These are phyloP conservation scores for Schrenkiella parvula DNA, from an alignment of 345 rosid species.

Conservation along the genomic window DNA sequence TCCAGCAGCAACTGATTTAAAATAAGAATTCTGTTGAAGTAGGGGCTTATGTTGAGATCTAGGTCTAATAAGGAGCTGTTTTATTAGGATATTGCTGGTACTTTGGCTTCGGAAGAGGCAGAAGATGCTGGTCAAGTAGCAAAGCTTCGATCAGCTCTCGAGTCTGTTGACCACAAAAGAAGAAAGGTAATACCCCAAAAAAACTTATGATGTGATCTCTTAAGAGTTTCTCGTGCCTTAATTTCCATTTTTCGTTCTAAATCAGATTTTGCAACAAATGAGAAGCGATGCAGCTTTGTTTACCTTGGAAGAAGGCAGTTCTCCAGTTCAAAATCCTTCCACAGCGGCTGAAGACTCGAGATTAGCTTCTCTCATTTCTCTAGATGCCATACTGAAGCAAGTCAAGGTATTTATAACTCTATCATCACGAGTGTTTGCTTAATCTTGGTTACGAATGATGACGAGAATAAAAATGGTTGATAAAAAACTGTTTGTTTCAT, in stretches of 20 bases:
- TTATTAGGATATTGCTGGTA: slow-evolving; percentile 88
- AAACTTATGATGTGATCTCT: background rate
- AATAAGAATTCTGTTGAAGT: background rate
- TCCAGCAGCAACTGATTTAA: background rate
- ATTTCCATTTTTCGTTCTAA: background rate
- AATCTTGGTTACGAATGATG: background rate
- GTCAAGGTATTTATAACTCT: slow-evolving; percentile 57
- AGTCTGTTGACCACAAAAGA: slow-evolving; percentile 95
- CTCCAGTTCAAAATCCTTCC: slow-evolving; percentile 70
- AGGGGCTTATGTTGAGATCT: background rate
- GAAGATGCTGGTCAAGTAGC: slow-evolving; percentile 84
- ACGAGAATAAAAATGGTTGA: background rate
- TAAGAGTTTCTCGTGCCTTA: background rate
- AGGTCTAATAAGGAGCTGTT: background rate
- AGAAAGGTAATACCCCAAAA: slow-evolving; percentile 53
- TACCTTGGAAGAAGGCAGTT: slow-evolving; percentile 59
- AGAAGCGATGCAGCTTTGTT: slow-evolving; percentile 75
- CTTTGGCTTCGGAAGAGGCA: slow-evolving; percentile 86
- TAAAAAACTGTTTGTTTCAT: slow-evolving; percentile 9
- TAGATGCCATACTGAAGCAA: slow-evolving; percentile 91
- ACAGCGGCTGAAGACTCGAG: slow-evolving; percentile 97
- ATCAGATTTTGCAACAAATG: slow-evolving; percentile 93
- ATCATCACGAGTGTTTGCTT: background rate
- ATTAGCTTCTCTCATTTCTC: slow-evolving; percentile 92
- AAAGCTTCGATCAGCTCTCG: slow-evolving; percentile 91